Conservation (phyloP, 2,329 filamentous ascomycete genomes). For the Fragosphaeria purpurea region DNA sequence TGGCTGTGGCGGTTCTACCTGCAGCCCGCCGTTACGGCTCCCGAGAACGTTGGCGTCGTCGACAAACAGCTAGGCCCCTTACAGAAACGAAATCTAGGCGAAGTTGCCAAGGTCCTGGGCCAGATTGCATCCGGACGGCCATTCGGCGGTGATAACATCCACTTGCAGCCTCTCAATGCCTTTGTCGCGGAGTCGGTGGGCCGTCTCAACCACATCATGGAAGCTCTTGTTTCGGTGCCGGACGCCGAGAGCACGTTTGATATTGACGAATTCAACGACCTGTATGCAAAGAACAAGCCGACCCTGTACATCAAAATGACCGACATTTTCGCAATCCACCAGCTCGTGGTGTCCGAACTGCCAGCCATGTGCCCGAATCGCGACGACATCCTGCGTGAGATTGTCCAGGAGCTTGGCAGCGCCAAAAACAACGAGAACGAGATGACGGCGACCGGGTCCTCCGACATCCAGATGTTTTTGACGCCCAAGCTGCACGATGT, state of each 20-base stretch:
- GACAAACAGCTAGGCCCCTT: constrained; percentile 81
- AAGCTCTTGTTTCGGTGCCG: constrained; percentile 68
- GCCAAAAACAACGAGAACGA: constrained; percentile 95
- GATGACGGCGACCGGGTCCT: constrained; percentile 73
- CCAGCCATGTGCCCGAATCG: constrained; percentile 64
- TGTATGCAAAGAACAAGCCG: constrained; percentile 92
- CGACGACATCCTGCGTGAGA: constrained; percentile 83
- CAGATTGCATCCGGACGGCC: constrained; percentile 82
- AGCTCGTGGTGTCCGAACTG: constrained; percentile 71
- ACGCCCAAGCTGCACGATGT: constrained; percentile 83
- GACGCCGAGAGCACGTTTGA: constrained; percentile 89
- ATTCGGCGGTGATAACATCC: constrained; percentile 91
- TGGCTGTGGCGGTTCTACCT: constrained; percentile 96
- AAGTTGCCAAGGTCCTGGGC: constrained; percentile 83
- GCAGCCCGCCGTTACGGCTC: constrained; percentile 77
- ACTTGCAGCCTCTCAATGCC: constrained; percentile 86
- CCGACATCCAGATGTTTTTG: constrained; percentile 83
- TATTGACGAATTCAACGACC: constrained; percentile 97
- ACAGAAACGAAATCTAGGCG: constrained; percentile 83
- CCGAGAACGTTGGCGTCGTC: constrained; percentile 86
- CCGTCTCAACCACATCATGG: constrained; percentile 65
- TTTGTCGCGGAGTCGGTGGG: constrained; percentile 81
- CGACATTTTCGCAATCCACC: constrained; percentile 94
- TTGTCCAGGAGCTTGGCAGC: constrained; percentile 86
- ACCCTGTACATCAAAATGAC: constrained; percentile 99